Percentiles rank a stretch among this genome's conserved stretches.
Evolutionary conservation across 768 basidiomycete genomes (phyloP).

Genomic region (Sporobolomyces pararoseus): DNA sequence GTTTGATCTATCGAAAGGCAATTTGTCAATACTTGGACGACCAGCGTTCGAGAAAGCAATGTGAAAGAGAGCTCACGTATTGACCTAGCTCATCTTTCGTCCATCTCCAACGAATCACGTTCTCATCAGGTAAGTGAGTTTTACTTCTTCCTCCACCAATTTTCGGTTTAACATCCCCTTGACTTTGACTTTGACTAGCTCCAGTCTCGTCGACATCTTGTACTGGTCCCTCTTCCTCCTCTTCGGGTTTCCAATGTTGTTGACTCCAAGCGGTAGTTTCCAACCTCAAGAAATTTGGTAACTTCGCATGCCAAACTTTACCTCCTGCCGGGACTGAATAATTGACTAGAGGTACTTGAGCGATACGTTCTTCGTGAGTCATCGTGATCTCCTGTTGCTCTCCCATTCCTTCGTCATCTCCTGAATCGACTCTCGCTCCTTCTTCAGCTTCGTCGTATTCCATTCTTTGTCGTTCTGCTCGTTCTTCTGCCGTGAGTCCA

Average conservation of each 20-base stretch:
- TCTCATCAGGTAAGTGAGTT: constrained; percentile 69
- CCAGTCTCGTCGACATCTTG: neutral
- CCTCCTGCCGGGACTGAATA: constrained; percentile 20
- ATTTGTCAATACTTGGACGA: no score
- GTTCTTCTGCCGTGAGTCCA: constrained; percentile 54
- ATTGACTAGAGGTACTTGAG: constrained; percentile 76
- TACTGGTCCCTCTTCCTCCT: constrained; percentile 70
- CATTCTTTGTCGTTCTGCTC: constrained; percentile 36
- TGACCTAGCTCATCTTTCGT: constrained; percentile 66
- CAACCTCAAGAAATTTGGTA: constrained; percentile 89
- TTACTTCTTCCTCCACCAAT: constrained; percentile 63
- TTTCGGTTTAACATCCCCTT: constrained; percentile 53
- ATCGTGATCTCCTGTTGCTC: constrained; percentile 20
- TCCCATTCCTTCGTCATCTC: no score
- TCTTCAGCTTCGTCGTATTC: constrained; percentile 48
- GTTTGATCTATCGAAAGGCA: constrained; percentile 58
- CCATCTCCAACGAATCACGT: constrained; percentile 96
- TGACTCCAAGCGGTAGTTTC: constrained; percentile 86
- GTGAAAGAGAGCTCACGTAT: constrained; percentile 59
- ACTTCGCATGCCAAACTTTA: constrained; percentile 76
- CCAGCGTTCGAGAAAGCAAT: no score
- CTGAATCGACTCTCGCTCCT: neutral
- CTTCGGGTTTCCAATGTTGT: constrained; percentile 75
- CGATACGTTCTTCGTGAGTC: constrained; percentile 43
- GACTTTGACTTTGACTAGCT: constrained; percentile 33